Evolutionary conservation across 805 yeast species (phyloP).

Genomic region (Spathaspora gorwiae): DNA sequence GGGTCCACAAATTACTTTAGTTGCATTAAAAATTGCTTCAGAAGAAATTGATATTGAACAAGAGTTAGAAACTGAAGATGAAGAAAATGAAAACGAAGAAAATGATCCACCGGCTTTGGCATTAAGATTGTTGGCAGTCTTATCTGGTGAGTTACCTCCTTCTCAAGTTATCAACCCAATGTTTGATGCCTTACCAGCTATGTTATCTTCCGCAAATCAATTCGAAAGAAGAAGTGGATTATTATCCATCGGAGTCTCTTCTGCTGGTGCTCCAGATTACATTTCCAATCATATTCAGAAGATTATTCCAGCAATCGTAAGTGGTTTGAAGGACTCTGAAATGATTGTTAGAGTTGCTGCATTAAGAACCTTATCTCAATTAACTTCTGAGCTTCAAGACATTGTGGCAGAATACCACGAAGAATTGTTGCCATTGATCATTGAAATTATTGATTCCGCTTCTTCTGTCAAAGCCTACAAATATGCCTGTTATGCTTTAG

Average conservation of each 20-base stretch:
- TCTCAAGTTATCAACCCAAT: conserved; percentile 83
- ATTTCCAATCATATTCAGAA: conserved; percentile 70
- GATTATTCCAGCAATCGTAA: conserved; percentile 65
- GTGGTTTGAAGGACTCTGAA: conserved; percentile 74
- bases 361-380: conserved; percentile 68
- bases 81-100: conserved; percentile 92
- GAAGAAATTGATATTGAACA: conserved; percentile 74
- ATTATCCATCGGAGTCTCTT: conserved; percentile 74
- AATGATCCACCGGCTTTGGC: conserved; percentile 74
- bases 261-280: conserved; percentile 93
- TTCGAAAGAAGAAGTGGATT: conserved; percentile 86
- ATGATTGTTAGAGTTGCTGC: conserved; percentile 82
- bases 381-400: conserved; percentile 83
- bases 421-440: conserved; percentile 77
- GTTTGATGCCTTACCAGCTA: conserved; percentile 54
- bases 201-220: conserved; percentile 55
- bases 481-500: conserved; percentile 86
- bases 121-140: conserved; percentile 69
- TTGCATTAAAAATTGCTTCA: conserved; percentile 72
- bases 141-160: conserved; percentile 85
- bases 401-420: conserved; percentile 80
- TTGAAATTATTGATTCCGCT: conserved; percentile 82
- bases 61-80: conserved; percentile 74
- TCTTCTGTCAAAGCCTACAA: conserved; percentile 79
- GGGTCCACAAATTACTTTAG: conserved; percentile 73